These are phyloP conservation scores for Boehmeria nivea DNA, from an alignment of 306 rosid genomes.

Conservation along the genomic window DNA sequence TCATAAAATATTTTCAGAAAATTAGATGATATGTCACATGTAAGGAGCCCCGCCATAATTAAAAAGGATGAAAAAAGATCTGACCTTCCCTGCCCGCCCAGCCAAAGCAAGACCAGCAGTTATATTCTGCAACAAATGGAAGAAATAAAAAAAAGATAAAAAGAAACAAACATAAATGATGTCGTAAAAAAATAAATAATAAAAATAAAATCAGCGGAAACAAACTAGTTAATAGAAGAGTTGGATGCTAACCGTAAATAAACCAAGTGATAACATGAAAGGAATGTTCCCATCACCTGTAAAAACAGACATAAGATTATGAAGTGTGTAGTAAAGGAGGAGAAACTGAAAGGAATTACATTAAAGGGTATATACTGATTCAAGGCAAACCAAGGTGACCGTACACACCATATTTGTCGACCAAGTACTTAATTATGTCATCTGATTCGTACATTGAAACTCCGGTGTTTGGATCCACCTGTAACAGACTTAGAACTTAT, in stretches of 20 bases:
- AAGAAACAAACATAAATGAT: not conserved
- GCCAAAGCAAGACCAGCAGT: slow-evolving; percentile 76
- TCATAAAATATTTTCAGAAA: too few relatives aligned
- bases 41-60: not conserved
- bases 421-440: slow-evolving; percentile 85
- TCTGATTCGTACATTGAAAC: slow-evolving; percentile 96
- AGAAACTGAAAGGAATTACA: not conserved
- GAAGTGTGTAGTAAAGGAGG: not conserved
- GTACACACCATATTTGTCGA: slow-evolving; percentile 63
- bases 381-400: slow-evolving; percentile 3
- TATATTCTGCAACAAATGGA: slow-evolving; percentile 58
- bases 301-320: not conserved
- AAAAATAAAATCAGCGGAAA: not conserved
- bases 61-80: not conserved
- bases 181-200: not conserved
- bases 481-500: slow-evolving; percentile 23
- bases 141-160: not conserved
- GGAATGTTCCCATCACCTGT: slow-evolving; percentile 89
- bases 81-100: slow-evolving; percentile 69
- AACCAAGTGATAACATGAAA: slow-evolving; percentile 69
- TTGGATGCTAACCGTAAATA: slow-evolving; percentile 66
- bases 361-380: not conserved
- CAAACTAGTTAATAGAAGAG: slow-evolving; percentile 3
- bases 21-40: not conserved
- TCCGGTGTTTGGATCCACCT: slow-evolving; percentile 96